Conservation (phyloP, 2,329 filamentous ascomycete genomes). For the Dothideomycetes sp. region DNA sequence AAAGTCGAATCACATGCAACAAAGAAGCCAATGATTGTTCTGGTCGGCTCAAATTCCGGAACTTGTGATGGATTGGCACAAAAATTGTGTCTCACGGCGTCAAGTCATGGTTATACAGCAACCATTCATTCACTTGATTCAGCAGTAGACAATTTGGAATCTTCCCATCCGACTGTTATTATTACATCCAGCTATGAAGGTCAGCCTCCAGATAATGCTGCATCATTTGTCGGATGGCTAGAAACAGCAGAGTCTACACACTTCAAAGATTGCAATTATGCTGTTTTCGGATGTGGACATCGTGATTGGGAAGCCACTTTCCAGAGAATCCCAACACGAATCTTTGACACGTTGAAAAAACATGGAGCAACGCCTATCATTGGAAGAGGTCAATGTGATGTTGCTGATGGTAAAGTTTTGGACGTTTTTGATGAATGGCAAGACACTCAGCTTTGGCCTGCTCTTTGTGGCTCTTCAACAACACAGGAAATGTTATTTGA, state of each 20-base stretch:
- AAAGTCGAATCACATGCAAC: slow-evolving; percentile 1
- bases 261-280: slow-evolving; percentile 28
- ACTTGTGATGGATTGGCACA: slow-evolving; percentile 36
- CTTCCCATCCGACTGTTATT: slow-evolving; percentile 30
- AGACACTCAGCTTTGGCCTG: slow-evolving; percentile 39
- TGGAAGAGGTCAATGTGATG: slow-evolving; percentile 22
- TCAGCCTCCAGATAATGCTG: slow-evolving; percentile 35
- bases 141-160: slow-evolving; percentile 26
- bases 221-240: slow-evolving; percentile 34
- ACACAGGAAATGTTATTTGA: not conserved
- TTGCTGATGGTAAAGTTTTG: slow-evolving; percentile 30
- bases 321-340: slow-evolving; percentile 31
- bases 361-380: slow-evolving; percentile 26
- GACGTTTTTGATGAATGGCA: slow-evolving; percentile 36
- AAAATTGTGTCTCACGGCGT: slow-evolving; percentile 28
- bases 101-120: slow-evolving; percentile 29
- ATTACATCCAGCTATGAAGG: slow-evolving; percentile 36
- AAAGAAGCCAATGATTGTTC: slow-evolving; percentile 25
- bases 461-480: slow-evolving; percentile 26
- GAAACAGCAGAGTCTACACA: slow-evolving; percentile 20
- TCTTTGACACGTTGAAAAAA: slow-evolving; percentile 26
- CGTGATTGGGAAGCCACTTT: slow-evolving; percentile 35
- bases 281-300: slow-evolving; percentile 35
- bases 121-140: slow-evolving; percentile 29
- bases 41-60: slow-evolving; percentile 34